Base-by-base conservation (phyloP, 106 monocot species). In the Dendrobium huoshanense region DNA sequence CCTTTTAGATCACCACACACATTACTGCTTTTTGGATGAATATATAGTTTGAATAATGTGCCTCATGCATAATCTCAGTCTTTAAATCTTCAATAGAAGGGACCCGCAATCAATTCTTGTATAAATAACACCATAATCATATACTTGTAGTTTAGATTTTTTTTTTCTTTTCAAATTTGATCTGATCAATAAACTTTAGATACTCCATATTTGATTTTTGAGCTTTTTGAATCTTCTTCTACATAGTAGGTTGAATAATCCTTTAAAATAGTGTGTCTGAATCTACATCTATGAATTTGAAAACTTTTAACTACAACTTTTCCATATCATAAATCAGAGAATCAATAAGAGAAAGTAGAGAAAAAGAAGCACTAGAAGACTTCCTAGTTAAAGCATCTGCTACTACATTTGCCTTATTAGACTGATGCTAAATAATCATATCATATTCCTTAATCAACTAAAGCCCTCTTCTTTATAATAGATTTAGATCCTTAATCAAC, bases 341-440 rank as follows among this genome's bases (percentile, higher is more conserved):
- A 18, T 58, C 17, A 2, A 4, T 3, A 0, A 1, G 20, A 3
- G 20, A 18, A 4, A 58, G 4, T 3, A 20, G 4, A 18, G 17
- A 58, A 15, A 58, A 17, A 3, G 7, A n/a, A 0, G 0, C 1
- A 4, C 22, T 4, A 15, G 17, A 58, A 58, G 58, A 16, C 4
- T 20, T 76, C 7, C 42, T 58, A 17, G 65, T 81, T 2, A 81
- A 43, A 25, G 40, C 75, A 75, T 75, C 58, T 22, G 56, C 55
- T 2, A 77, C 64, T 0, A 64, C 64, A 58, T 64, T 77, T 13
- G 9, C 64, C 6, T 77, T 76, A 2, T 65, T 64, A 7, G 41
- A 25, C 22, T 22, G 43, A 56, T 77, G 77, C 11, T 31, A 9
- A 2, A 82, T 15, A 0, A 3, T 20, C 9, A 68, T 4, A 27